Evolutionary conservation across 768 basidiomycete species (phyloP).

Genomic region (Pleurotus giganteus): DNA sequence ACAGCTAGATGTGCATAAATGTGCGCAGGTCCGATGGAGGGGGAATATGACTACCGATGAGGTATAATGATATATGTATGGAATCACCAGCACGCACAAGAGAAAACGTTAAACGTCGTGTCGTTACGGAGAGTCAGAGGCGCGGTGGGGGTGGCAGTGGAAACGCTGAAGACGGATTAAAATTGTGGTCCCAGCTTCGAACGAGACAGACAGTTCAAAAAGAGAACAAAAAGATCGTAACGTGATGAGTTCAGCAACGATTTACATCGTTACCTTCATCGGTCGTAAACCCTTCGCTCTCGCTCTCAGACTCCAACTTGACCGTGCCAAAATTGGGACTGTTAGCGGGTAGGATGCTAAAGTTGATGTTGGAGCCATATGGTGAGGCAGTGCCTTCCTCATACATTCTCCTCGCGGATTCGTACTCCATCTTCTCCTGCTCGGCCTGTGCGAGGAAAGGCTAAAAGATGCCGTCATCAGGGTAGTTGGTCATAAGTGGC

Average conservation of each 20-base stretch:
- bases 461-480: slow-evolving; percentile 34
- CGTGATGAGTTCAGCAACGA: slow-evolving; percentile 25
- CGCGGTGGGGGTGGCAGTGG: slow-evolving; percentile 8
- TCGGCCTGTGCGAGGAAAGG: slow-evolving; percentile 93
- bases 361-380: slow-evolving; percentile 74
- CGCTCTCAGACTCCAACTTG: slow-evolving; percentile 64
- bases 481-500: not conserved
- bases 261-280: slow-evolving; percentile 46
- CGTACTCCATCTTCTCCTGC: slow-evolving; percentile 93
- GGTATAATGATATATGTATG: slow-evolving; percentile 11
- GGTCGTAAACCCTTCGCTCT: slow-evolving; percentile 61
- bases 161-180: slow-evolving; percentile 4
- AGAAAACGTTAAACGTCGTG: not conserved
- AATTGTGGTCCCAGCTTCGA: slow-evolving; percentile 1
- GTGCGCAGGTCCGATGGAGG: slow-evolving; percentile 23
- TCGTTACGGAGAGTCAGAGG: slow-evolving; percentile 6
- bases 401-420: slow-evolving; percentile 79
- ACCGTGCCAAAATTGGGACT: slow-evolving; percentile 47
- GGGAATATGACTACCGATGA: slow-evolving; percentile 24
- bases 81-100: not conserved
- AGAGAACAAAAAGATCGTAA: slow-evolving; percentile 9
- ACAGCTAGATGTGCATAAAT: slow-evolving; percentile 20
- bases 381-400: slow-evolving; percentile 74
- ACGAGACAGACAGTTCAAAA: slow-evolving; percentile 5
- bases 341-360: slow-evolving; percentile 64